A percentile compares a stretch with the other conserved stretches of the same genome.
phyloP scores from a whole-genome alignment of 768 basidiomycete species.

The Termitomyces sp. region DNA sequence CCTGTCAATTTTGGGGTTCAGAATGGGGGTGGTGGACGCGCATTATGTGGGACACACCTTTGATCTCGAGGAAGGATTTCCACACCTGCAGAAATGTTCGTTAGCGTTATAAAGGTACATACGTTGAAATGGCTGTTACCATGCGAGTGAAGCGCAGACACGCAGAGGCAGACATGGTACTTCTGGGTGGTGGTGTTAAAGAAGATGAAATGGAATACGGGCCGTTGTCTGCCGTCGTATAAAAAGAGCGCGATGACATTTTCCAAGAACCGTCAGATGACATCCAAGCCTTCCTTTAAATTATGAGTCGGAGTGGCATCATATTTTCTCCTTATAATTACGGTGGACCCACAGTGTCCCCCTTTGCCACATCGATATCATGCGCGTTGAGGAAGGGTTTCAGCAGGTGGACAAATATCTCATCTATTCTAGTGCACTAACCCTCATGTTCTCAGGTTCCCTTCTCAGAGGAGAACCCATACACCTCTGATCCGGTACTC shows the following conservation, averaged over 20 bases:
- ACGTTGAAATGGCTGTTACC: constrained; percentile 31
- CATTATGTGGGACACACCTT: constrained; percentile 40
- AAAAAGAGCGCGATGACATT: too few relatives aligned
- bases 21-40: background rate
- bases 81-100: constrained; percentile 51
- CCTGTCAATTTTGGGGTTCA: constrained; percentile 38
- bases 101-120: background rate
- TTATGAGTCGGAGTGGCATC: constrained; percentile 1
- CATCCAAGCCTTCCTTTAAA: background rate
- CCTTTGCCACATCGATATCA: constrained; percentile 27
- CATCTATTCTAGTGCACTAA: background rate
- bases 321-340: background rate
- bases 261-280: background rate
- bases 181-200: background rate
- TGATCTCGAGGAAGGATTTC: constrained; percentile 74
- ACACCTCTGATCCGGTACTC: constrained; percentile 57
- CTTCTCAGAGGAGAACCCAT: constrained; percentile 57
- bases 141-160: constrained; percentile 69
- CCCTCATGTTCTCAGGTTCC: constrained; percentile 33
- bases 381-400: constrained; percentile 69
- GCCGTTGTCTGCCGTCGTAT: constrained; percentile 4
- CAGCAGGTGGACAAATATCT: constrained; percentile 44
- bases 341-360: background rate
- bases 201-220: background rate
- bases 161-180: constrained; percentile 33